Percentiles rank a stretch among this genome's conserved stretches.
Evolutionary conservation across 2,329 filamentous ascomycete genomes (phyloP).

Genomic region (Daldinia eschscholtzii): DNA sequence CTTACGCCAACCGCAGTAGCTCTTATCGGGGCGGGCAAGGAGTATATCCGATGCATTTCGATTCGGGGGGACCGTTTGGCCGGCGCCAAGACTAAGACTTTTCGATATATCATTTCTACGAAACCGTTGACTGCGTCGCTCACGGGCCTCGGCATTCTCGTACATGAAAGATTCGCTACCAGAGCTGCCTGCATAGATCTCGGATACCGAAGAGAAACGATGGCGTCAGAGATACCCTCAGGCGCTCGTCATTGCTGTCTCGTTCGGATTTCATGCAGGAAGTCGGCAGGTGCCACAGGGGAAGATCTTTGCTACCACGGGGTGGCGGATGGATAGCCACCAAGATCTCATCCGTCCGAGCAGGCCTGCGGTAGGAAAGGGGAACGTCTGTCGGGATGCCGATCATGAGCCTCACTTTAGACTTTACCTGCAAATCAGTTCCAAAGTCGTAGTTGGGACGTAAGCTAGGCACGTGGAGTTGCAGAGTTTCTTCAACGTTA

Average conservation of each 20-base stretch:
- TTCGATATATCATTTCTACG: conserved; percentile 24
- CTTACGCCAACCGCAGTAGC: conserved; percentile 8
- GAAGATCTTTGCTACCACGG: conserved; percentile 16
- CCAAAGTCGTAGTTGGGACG: conserved; percentile 33
- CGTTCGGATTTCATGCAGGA: conserved; percentile 26
- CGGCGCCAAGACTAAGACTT: conserved; percentile 17
- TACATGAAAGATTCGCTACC: conserved; percentile 4
- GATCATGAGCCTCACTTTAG: conserved; percentile 47
- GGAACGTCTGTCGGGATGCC: conserved; percentile 31
- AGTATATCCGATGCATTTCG: conserved; percentile 21
- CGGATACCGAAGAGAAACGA: conserved; percentile 3
- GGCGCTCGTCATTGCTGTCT: conserved; percentile 21
- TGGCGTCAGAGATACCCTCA: conserved; percentile 22
- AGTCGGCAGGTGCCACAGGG: conserved; percentile 19
- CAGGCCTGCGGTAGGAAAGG: conserved; percentile 22
- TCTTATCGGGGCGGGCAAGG: conserved; percentile 17
- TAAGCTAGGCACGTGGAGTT: conserved; percentile 38
- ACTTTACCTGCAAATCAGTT: conserved; percentile 32
- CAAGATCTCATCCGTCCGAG: conserved; percentile 28
- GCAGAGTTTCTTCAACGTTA: conserved; percentile 23
- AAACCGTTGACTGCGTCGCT: conserved; percentile 2
- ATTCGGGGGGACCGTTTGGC: conserved; percentile 24
- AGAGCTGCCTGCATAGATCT: conserved; percentile 6
- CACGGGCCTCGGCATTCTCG: conserved; percentile 10
- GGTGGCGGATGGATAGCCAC: conserved; percentile 12